Conservation (phyloP, 768 basidiomycete genomes). For the Infundibulicybe gibba region DNA sequence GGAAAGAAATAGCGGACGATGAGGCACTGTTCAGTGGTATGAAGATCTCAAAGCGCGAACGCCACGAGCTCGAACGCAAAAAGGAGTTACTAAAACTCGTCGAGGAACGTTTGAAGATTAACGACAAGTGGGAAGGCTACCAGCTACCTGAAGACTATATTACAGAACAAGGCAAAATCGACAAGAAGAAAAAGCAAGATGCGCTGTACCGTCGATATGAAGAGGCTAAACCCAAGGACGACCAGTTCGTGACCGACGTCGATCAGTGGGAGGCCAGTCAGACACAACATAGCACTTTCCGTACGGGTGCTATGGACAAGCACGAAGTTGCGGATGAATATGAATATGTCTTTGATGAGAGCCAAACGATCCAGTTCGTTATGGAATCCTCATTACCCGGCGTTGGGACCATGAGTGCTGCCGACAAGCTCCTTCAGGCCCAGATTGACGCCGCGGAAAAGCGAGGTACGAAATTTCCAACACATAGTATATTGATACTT, state of each 20-base stretch:
- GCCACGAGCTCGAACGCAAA: conserved; percentile 80
- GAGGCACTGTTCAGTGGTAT: conserved; percentile 88
- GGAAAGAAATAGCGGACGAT: conserved; percentile 92
- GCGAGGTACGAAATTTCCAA: conserved; percentile 53
- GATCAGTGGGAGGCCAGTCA: conserved; percentile 98
- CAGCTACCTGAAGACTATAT: conserved; percentile 97
- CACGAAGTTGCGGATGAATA: conserved; percentile 78
- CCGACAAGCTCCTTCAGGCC: conserved; percentile 79
- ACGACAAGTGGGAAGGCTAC: conserved; percentile 96
- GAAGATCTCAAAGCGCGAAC: conserved; percentile 84
- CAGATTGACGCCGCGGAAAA: conserved; percentile 93
- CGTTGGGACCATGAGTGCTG: conserved; percentile 64
- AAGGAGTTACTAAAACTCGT: conserved; percentile 90
- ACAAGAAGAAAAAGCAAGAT: conserved; percentile 92
- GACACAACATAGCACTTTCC: conserved; percentile 84
- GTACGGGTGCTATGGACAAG: conserved; percentile 90
- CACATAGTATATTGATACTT: background rate
- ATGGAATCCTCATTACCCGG: conserved; percentile 77
- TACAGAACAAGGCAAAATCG: conserved; percentile 97
- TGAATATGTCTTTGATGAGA: conserved; percentile 98
- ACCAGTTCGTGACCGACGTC: conserved; percentile 93
- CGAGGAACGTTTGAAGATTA: conserved; percentile 90
- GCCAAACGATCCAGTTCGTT: conserved; percentile 93
- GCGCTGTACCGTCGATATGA: conserved; percentile 94
- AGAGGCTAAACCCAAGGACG: conserved; percentile 87